Evolutionary conservation across 1,284 basidiomycete species (phyloP), one percentile per base, ranked within the genome.

Genomic region (Ceratobasidium sp.): DNA sequence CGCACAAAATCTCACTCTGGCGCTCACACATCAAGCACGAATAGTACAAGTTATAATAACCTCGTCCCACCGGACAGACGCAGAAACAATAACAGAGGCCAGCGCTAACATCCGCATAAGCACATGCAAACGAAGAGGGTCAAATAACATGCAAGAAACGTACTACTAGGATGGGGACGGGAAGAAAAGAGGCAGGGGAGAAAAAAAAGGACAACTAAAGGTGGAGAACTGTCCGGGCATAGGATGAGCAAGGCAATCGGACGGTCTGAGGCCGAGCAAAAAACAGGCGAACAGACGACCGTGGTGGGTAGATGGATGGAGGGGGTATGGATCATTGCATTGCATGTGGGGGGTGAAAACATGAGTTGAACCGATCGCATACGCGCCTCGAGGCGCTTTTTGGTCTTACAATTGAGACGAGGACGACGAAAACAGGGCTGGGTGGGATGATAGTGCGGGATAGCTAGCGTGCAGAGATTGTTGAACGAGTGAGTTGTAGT

Each of bases 61-160:
- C 58, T 61, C 58, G 53, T 43, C 58, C 58, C 58, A 61, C 37
- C 34, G 39, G 39, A 61, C 27, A 58, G 11, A 56, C 27, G 31
- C 34, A 61, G 4, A 61, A 14, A 61, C 34, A 8, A 61, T 39
- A 41, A 61, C 34, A 41, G 27, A 31, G 58, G 58, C 34, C 58
- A 61, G 58, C 58, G 58, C 58, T 56, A 39, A 61, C 56, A 58
- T 58, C 56, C 56, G 56, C 56, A 61, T 41, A 61, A 61, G 34
- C 31, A 61, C 58, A 61, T 61, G 58, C 39, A 61, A 61, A 41
- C 58, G 58, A 61, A 61, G 27, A 58, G 54, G 16, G 24, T 53
- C 54, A 31, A 58, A 58, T 58, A 58, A 39, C 58, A 61, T 61
- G 58, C 58, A 61, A 61, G 58, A 61, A 61, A 24, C 58, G 58